Evolutionary conservation across 1,284 basidiomycete species (phyloP).

Genomic region (Microbotryum scabiosae): DNA sequence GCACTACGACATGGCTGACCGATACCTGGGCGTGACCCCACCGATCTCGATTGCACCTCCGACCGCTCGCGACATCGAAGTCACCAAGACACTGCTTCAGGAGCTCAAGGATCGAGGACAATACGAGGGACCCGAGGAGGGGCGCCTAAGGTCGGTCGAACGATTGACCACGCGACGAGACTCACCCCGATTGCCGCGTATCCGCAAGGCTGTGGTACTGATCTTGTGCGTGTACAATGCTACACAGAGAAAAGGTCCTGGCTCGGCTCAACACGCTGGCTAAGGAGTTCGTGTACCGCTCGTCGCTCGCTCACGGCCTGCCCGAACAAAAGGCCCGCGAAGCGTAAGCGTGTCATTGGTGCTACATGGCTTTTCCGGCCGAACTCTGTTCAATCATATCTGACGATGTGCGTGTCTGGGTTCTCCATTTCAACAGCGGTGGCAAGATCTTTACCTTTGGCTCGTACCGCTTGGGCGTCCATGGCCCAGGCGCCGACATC

Average conservation of each 20-base stretch:
- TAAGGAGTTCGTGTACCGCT: conserved; percentile 84
- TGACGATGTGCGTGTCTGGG: background rate
- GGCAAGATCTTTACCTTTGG: conserved; percentile 99
- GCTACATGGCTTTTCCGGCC: background rate
- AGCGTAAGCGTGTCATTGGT: conserved; percentile 10
- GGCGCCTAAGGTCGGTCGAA: conserved; percentile 68
- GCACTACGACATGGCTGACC: background rate
- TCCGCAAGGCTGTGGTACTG: background rate
- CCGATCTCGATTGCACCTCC: conserved; percentile 80
- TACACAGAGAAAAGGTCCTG: conserved; percentile 82
- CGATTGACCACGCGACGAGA: background rate
- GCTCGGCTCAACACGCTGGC: conserved; percentile 83
- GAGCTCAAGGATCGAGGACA: conserved; percentile 78
- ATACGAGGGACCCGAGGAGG: conserved; percentile 85
- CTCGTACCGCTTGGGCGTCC: conserved; percentile 75
- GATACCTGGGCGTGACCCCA: conserved; percentile 55
- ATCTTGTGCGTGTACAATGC: background rate
- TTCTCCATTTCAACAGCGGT: conserved; percentile 66
- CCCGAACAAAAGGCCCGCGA: conserved; percentile 27
- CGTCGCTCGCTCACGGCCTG: conserved; percentile 51
- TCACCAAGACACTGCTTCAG: conserved; percentile 78
- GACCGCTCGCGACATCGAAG: conserved; percentile 56
- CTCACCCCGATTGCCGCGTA: conserved; percentile 3
- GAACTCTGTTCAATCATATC: background rate
- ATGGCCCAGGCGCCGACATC: conserved; percentile 93